Conservation (phyloP, 352 stramenopile genomes). For the Aphanomyces invadans region DNA sequence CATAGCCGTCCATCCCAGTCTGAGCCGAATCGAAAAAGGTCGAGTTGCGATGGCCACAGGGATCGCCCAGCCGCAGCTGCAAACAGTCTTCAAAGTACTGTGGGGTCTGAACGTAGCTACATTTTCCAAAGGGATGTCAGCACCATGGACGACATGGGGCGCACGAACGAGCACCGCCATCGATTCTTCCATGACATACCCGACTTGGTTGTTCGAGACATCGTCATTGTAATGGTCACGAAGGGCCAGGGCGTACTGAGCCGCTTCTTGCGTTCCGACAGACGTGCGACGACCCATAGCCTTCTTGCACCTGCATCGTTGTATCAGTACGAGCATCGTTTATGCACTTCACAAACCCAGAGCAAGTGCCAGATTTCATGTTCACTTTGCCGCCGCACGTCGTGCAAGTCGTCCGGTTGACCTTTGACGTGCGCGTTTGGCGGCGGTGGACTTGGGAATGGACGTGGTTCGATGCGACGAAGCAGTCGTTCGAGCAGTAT, state of each 20-base stretch:
- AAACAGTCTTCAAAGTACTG: constrained; percentile 69
- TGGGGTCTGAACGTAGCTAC: constrained; percentile 43
- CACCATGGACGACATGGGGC: background rate
- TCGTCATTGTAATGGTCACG: constrained; percentile 64
- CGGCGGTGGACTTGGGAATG: constrained; percentile 58
- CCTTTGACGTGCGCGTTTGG: constrained; percentile 58
- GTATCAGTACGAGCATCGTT: no score
- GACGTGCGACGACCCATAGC: constrained; percentile 21
- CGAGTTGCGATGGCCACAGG: constrained; percentile 57
- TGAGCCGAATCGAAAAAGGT: constrained; percentile 66
- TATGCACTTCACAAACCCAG: background rate
- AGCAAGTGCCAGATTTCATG: constrained; percentile 52
- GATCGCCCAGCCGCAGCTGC: constrained; percentile 52
- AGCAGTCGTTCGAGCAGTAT: constrained; percentile 77
- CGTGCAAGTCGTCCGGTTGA: constrained; percentile 51
- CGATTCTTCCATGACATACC: constrained; percentile 28
- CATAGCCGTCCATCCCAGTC: constrained; percentile 67
- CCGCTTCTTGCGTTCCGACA: constrained; percentile 28
- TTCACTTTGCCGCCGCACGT: constrained; percentile 61
- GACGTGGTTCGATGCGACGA: constrained; percentile 54
- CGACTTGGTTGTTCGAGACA: constrained; percentile 59
- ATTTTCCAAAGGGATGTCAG: no score
- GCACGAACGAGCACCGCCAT: background rate
- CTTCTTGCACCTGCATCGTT: constrained; percentile 39
- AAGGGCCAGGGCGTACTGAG: constrained; percentile 45